These are phyloP conservation scores for Amanita rimosa DNA, from an alignment of 768 basidiomycete species.

Conservation along the genomic window DNA sequence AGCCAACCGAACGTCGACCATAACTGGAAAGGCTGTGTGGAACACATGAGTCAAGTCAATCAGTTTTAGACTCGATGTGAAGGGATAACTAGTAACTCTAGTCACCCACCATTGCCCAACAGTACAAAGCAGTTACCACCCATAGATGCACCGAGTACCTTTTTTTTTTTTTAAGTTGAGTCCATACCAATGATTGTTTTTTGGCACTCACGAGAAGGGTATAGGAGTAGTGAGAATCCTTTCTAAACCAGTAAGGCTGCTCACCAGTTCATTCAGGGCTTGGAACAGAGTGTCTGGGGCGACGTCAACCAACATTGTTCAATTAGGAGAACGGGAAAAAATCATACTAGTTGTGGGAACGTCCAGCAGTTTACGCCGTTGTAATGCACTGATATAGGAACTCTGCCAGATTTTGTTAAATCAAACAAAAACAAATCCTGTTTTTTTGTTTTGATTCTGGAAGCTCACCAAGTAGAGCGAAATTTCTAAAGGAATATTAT, in stretches of 20 bases:
- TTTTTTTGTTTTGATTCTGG: too few species aligned
- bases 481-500: conserved; percentile 61
- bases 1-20: conserved; percentile 42
- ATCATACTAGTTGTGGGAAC: conserved; percentile 49
- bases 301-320: neutral
- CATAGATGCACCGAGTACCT: conserved; percentile 64
- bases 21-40: conserved; percentile 51
- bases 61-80: neutral
- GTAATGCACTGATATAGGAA: conserved; percentile 54
- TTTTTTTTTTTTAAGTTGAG: neutral
- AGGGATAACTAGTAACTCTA: too few species aligned
- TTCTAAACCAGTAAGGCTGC: conserved; percentile 59
- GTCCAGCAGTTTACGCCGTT: conserved; percentile 43
- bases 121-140: conserved; percentile 52
- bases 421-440: too few species aligned
- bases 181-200: too few species aligned
- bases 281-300: conserved; percentile 31
- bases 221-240: conserved; percentile 68
- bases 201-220: conserved; percentile 46
- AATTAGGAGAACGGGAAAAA: neutral
- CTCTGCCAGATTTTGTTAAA: conserved; percentile 42
- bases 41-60: conserved; percentile 6
- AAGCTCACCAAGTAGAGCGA: conserved; percentile 50
- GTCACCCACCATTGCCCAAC: conserved; percentile 45
- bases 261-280: conserved; percentile 44